Evolutionary conservation across 352 stramenopile genomes (phyloP).

Genomic region (Phytopythium boreale): DNA sequence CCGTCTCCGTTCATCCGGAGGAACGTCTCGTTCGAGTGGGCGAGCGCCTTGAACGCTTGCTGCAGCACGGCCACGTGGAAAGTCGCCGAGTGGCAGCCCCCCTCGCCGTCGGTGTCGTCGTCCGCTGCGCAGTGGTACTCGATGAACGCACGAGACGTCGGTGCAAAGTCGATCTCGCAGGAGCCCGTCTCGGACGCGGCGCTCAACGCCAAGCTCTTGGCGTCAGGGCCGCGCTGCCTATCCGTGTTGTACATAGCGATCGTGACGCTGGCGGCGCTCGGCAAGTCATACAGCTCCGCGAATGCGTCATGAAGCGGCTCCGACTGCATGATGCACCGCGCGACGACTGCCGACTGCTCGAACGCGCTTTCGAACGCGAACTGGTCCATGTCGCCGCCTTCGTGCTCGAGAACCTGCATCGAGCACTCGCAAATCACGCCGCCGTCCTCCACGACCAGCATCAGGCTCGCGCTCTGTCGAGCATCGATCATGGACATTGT

Average conservation of each 20-base stretch:
- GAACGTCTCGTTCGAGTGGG: slow-evolving; percentile 77
- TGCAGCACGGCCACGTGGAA: slow-evolving; percentile 85
- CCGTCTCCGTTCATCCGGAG: slow-evolving; percentile 78
- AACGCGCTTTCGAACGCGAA: slow-evolving; percentile 80
- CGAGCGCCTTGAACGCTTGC: slow-evolving; percentile 75
- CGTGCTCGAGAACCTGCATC: slow-evolving; percentile 77
- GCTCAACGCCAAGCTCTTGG: slow-evolving; percentile 60
- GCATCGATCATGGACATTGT: slow-evolving; percentile 9
- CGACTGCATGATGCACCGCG: slow-evolving; percentile 82
- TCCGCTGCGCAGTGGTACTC: slow-evolving; percentile 65
- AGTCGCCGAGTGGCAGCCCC: slow-evolving; percentile 35
- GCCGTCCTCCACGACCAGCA: slow-evolving; percentile 77
- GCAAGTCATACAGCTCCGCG: slow-evolving; percentile 79
- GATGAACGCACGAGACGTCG: slow-evolving; percentile 73
- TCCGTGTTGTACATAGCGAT: slow-evolving; percentile 58
- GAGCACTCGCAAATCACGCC: slow-evolving; percentile 84
- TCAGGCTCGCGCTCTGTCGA: slow-evolving; percentile 47
- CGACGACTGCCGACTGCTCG: slow-evolving; percentile 67
- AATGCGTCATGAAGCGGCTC: slow-evolving; percentile 78
- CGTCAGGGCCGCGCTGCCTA: slow-evolving; percentile 4
- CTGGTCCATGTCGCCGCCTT: slow-evolving; percentile 64
- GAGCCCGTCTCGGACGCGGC: slow-evolving; percentile 68
- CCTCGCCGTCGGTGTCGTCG: slow-evolving; percentile 19
- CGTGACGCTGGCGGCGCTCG: slow-evolving; percentile 72
- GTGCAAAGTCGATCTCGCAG: slow-evolving; percentile 79